These are phyloP conservation scores for Saraca asoca DNA, from an alignment of 331 rosid species.

Conservation along the genomic window DNA sequence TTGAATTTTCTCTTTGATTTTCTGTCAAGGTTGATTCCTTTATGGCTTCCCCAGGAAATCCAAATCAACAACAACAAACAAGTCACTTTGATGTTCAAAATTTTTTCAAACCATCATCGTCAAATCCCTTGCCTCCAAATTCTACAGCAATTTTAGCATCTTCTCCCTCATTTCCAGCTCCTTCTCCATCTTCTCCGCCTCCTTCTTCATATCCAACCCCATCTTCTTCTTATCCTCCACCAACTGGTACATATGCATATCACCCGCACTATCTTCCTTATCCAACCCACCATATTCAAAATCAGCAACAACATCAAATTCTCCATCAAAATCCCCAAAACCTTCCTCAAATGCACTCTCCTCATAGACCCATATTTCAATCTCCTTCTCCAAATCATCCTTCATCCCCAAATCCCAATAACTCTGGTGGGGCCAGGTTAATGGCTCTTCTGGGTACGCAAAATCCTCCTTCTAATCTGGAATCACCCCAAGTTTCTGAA, in stretches of 20 bases:
- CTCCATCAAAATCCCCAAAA: constrained; percentile 30
- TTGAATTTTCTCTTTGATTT: constrained; percentile 9
- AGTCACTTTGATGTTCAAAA: constrained; percentile 61
- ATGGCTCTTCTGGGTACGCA: constrained; percentile 68
- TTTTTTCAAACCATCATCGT: constrained; percentile 60
- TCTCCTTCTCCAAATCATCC: constrained; percentile 42
- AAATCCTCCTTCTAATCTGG: constrained; percentile 54
- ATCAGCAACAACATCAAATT: constrained; percentile 27
- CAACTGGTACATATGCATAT: constrained; percentile 54
- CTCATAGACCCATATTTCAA: constrained; percentile 44
- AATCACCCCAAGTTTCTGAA: constrained; percentile 46
- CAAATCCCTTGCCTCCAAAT: constrained; percentile 41
- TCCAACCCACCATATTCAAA: constrained; percentile 32
- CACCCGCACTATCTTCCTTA: constrained; percentile 55
- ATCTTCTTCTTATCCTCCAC: constrained; percentile 64
- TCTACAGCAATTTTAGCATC: constrained; percentile 57
- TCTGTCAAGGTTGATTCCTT: constrained; percentile 19
- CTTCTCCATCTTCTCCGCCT: constrained; percentile 44
- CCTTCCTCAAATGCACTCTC: constrained; percentile 45
- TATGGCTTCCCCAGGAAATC: constrained; percentile 87
- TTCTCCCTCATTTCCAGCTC: constrained; percentile 71
- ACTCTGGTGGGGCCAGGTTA: constrained; percentile 64
- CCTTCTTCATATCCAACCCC: constrained; percentile 58
- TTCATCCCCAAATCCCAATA: constrained; percentile 45
- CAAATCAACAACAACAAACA: constrained; percentile 48